Base-by-base conservation (phyloP, 78 protist genomes). In the Acrasis kona region DNA sequence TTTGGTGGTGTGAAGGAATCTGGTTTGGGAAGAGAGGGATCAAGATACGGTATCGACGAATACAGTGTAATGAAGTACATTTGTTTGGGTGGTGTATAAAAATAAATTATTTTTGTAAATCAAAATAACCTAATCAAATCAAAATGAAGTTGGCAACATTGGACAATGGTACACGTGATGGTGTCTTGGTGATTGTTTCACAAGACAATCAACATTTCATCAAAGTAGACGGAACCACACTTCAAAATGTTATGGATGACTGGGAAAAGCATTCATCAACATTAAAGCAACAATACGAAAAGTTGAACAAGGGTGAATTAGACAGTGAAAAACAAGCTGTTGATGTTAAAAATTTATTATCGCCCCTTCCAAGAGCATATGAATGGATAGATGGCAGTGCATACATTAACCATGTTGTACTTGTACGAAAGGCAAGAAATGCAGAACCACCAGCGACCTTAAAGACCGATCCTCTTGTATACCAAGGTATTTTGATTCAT, bases 21-120 rank as follows among this genome's bases (percentile, higher is more conserved):
- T 12, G 88, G 88, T 27, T 42, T 78, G 30, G 88, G 88, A 32
- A 58, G 88, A 27, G 88, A 84, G 10, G 31, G 6, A n/a, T 77
- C 81, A 34, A 28, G 4, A 37, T 3, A 58, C 4, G 84, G 70
- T 27, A 32, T 80, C 29, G 6, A 4, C 10, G 5, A 28, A 35
- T 80, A 80, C 76, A 78, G 73, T 57, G 30, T 9, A 32, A 61
- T 9, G 41, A 40, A 74, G 78, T 2, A 6, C 70, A 34, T 61
- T n/a, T n/a, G n/a, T n/a, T n/a, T n/a, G n/a, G n/a, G n/a, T n/a
- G n/a, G n/a, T n/a, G n/a, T n/a, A n/a, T n/a, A n/a, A n/a, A n/a
- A n/a, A n/a, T n/a, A n/a, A n/a, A n/a, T n/a, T n/a, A n/a, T n/a
- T n/a, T n/a, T n/a, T n/a, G n/a, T n/a, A n/a, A n/a, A n/a, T n/a